Base-by-base conservation (phyloP, 441 rosid species). In the Populus hybrid region DNA sequence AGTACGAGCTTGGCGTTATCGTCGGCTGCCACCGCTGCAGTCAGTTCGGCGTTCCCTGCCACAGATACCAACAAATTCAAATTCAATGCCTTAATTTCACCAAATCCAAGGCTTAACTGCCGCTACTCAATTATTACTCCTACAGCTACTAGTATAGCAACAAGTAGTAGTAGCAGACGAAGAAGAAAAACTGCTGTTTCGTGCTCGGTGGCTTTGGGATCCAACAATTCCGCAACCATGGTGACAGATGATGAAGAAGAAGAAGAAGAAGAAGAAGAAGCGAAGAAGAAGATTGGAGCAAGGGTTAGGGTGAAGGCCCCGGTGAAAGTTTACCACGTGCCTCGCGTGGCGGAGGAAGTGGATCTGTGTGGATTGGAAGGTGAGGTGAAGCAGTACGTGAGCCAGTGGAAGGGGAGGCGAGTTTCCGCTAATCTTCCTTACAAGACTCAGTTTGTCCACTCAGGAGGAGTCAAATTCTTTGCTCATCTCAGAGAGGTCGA, bases 401-500 rank as follows among this genome's bases (percentile, higher is more conserved):
- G 77, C 45, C 63, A 86, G n/a, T 95, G 96, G 93, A 95, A 94
- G 83, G 99, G 97, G 7, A 95, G 92, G 84, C 84, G 85, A 63
- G 85, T 95, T 18, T 95, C 99, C 12, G 98, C 99, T 6, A 94
- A 95, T 86, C 71, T 91, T 42, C 99, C 99, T 26, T 94, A 24
- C 74, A 95, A 92, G 91, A 86, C 94, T 40, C 84, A 90, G 87
- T 92, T 95, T 70, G 75, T 86, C 69, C 61, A 53, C 61, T 53
- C 61, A 53, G 61, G 61, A 6, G 61, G 61, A 18, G 97, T 95
- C 64, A 95, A 95, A 85, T 91, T 95, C 87, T 84, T 85, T 73
- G 89, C 98, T 50, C 98, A 95, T 89, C 94, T 95, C 77, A 94
- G 83, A 83, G 97, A 93, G 71, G 97, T 91, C 31, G 99, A 96